These are phyloP conservation scores for Lentinula sp. DNA, from an alignment of 768 basidiomycete species.

Conservation along the genomic window DNA sequence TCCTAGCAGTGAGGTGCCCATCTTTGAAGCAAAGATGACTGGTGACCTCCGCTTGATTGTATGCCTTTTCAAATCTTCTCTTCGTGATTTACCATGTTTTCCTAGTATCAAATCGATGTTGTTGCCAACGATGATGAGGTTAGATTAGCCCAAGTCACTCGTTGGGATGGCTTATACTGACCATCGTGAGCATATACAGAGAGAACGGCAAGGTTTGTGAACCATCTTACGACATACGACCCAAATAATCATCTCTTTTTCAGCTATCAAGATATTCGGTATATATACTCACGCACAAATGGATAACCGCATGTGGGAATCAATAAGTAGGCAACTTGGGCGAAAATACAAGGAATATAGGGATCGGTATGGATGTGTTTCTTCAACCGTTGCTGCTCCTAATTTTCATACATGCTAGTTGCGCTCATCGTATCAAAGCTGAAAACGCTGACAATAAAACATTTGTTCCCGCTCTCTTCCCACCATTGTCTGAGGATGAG, in stretches of 20 bases:
- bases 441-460: slow-evolving; percentile 30
- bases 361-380: slow-evolving; percentile 29
- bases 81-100: neutral
- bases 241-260: neutral
- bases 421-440: slow-evolving; percentile 33
- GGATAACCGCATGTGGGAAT: slow-evolving; percentile 38
- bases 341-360: slow-evolving; percentile 47
- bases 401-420: slow-evolving; percentile 25
- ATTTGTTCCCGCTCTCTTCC: slow-evolving; percentile 47
- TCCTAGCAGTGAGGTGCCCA: slow-evolving; percentile 38
- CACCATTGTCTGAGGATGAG: slow-evolving; percentile 29
- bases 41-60: slow-evolving; percentile 45
- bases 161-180: neutral
- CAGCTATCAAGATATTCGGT: slow-evolving; percentile 44
- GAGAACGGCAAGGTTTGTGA: slow-evolving; percentile 14
- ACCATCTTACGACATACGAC: neutral
- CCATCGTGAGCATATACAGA: slow-evolving; percentile 3
- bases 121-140: slow-evolving; percentile 18
- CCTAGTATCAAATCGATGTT: slow-evolving; percentile 16
- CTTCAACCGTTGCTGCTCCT: neutral
- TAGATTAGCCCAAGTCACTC: neutral
- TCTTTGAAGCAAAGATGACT: slow-evolving; percentile 68
- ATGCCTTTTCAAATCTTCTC: slow-evolving; percentile 13
- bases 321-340: slow-evolving; percentile 32
- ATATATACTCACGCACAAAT: slow-evolving; percentile 45